These are phyloP conservation scores for Annulohypoxylon nitens DNA, from an alignment of 495 filamentous ascomycete species.

Conservation along the genomic window DNA sequence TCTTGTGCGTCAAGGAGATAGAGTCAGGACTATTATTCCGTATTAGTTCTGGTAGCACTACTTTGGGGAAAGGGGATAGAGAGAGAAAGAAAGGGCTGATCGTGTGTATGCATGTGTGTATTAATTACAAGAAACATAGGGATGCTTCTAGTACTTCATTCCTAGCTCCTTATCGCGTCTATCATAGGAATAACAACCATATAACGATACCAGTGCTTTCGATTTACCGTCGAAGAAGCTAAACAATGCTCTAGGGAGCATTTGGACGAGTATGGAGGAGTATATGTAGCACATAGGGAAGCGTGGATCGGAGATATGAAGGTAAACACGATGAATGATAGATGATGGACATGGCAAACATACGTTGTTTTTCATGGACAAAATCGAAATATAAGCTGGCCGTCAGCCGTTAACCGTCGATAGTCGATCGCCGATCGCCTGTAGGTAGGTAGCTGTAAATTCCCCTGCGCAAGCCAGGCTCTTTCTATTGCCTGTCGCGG, in stretches of 20 bases:
- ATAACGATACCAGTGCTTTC: background rate
- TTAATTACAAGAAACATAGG: conserved; percentile 21
- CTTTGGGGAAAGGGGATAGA: conserved; percentile 2
- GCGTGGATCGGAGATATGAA: background rate
- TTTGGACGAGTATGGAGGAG: background rate
- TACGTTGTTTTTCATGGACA: conserved; percentile 35
- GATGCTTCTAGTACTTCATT: conserved; percentile 5
- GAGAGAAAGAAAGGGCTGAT: conserved; percentile 29
- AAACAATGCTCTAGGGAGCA: background rate
- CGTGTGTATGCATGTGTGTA: background rate
- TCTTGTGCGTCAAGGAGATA: conserved; percentile 34
- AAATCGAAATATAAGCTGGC: conserved; percentile 14
- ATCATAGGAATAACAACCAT: background rate
- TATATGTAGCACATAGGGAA: background rate
- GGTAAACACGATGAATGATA: background rate
- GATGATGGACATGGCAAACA: conserved; percentile 15
- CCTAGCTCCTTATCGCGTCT: background rate
- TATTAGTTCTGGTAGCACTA: conserved; percentile 45
- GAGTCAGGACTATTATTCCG: conserved; percentile 39
- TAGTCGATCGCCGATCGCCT: background rate
- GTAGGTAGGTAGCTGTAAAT: background rate
- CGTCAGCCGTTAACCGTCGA: background rate
- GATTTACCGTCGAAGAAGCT: background rate
- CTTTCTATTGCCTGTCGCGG: conserved; percentile 23
- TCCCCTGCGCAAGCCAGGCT: conserved; percentile 12